Evolutionary conservation across 2,329 filamentous ascomycete species (phyloP).

Genomic region (Camillea tinctor): DNA sequence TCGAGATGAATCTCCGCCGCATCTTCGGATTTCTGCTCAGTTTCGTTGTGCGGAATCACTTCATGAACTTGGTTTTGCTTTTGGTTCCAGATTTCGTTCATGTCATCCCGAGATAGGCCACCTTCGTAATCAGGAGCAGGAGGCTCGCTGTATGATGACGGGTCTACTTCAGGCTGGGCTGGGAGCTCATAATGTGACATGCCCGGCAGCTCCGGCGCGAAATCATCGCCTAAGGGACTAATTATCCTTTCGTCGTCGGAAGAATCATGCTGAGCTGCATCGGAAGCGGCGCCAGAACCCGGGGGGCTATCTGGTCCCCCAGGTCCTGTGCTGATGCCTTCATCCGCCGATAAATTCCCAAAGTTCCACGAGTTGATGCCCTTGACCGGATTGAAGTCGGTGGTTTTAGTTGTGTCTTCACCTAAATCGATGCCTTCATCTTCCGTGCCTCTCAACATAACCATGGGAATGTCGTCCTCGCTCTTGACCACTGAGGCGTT

Average conservation of each 20-base stretch:
- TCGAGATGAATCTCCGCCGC: slow-evolving; percentile 51
- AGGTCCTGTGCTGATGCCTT: slow-evolving; percentile 30
- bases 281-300: slow-evolving; percentile 33
- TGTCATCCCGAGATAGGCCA: slow-evolving; percentile 28
- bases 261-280: slow-evolving; percentile 38
- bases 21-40: slow-evolving; percentile 41
- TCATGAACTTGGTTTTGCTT: slow-evolving; percentile 37
- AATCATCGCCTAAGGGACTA: slow-evolving; percentile 27
- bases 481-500: slow-evolving; percentile 13
- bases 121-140: slow-evolving; percentile 15
- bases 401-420: slow-evolving; percentile 31
- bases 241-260: slow-evolving; percentile 33
- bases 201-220: slow-evolving; percentile 25
- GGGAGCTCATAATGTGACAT: slow-evolving; percentile 30
- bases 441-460: slow-evolving; percentile 41
- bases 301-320: slow-evolving; percentile 21
- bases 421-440: slow-evolving; percentile 47
- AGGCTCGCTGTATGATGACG: slow-evolving; percentile 20
- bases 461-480: slow-evolving; percentile 22
- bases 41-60: slow-evolving; percentile 37
- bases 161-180: slow-evolving; percentile 18
- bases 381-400: slow-evolving; percentile 27
- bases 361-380: slow-evolving; percentile 46
- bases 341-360: slow-evolving; percentile 34
- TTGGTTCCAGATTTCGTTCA: slow-evolving; percentile 36